Conservation (phyloP, 2,329 filamentous ascomycete species). For the Aspergillus fumigatus region DNA sequence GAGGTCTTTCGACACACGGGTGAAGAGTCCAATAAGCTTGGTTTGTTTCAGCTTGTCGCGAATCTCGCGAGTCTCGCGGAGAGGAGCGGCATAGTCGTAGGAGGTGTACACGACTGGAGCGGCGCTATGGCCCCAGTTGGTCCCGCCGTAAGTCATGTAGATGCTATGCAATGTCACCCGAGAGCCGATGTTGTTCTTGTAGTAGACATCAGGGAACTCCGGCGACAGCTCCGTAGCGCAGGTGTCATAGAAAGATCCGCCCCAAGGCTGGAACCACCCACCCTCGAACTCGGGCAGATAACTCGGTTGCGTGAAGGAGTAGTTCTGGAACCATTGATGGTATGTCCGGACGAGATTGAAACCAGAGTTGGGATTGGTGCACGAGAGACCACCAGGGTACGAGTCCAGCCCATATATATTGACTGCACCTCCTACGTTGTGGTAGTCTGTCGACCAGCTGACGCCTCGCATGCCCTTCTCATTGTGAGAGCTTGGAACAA, state of each 20-base stretch:
- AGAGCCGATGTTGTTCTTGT: constrained; percentile 53
- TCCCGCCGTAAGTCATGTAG: constrained; percentile 54
- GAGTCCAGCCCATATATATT: constrained; percentile 37
- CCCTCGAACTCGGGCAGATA: constrained; percentile 53
- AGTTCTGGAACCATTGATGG: constrained; percentile 55
- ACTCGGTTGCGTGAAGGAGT: constrained; percentile 51
- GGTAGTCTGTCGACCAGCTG: constrained; percentile 53
- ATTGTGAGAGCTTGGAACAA: constrained; percentile 49
- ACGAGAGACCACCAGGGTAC: constrained; percentile 42
- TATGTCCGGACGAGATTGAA: constrained; percentile 52
- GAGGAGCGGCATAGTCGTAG: constrained; percentile 47
- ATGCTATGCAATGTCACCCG: constrained; percentile 46
- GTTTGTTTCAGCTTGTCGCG: constrained; percentile 51
- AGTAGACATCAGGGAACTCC: constrained; percentile 52
- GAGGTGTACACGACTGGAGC: constrained; percentile 48
- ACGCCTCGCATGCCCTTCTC: constrained; percentile 48
- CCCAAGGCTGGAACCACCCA: constrained; percentile 53
- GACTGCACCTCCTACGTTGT: constrained; percentile 53
- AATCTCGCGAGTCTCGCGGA: constrained; percentile 52
- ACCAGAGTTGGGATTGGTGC: constrained; percentile 46
- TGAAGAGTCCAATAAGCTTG: constrained; percentile 53
- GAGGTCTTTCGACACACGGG: constrained; percentile 48
- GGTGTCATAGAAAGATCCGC: constrained; percentile 49
- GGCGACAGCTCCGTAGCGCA: constrained; percentile 45
- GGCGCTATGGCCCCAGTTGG: constrained; percentile 52